These are phyloP conservation scores for Solanum aculeatissimum DNA, from an alignment of 305 asterid genomes.

Conservation along the genomic window DNA sequence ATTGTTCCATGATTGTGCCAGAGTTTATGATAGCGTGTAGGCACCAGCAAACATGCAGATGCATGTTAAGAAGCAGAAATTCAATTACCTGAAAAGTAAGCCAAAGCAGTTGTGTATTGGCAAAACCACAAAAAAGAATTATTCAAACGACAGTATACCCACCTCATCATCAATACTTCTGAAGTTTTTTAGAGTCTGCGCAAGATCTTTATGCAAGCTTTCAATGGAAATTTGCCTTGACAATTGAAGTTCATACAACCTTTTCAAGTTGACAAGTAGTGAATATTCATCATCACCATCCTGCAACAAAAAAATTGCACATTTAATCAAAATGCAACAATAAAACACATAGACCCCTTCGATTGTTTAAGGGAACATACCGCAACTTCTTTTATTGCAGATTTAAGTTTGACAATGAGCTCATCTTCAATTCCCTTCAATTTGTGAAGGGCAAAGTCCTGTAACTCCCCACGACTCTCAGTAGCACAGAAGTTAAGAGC, in stretches of 20 bases:
- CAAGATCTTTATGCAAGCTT: slow-evolving; percentile 58
- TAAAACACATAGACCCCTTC: neutral
- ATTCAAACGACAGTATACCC: neutral
- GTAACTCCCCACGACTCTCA: slow-evolving; percentile 82
- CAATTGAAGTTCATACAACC: slow-evolving; percentile 84
- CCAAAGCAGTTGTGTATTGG: slow-evolving; percentile 12
- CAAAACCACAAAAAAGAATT: slow-evolving; percentile 2
- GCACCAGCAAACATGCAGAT: slow-evolving; percentile 87
- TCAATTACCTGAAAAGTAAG: slow-evolving; percentile 47
- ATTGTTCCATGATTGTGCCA: slow-evolving; percentile 59
- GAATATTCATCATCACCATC: slow-evolving; percentile 91
- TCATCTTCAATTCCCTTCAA: slow-evolving; percentile 76
- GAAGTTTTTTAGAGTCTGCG: slow-evolving; percentile 48
- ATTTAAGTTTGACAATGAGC: slow-evolving; percentile 57
- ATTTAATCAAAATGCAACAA: slow-evolving; percentile 11
- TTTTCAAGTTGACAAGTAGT: slow-evolving; percentile 77
- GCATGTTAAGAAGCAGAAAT: slow-evolving; percentile 91
- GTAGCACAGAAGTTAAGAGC: slow-evolving; percentile 77
- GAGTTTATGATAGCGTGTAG: slow-evolving; percentile 48
- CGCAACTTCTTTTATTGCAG: slow-evolving; percentile 74
- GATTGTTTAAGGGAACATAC: slow-evolving; percentile 22
- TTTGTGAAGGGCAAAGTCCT: slow-evolving; percentile 67
- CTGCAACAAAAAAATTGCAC: slow-evolving; percentile 37
- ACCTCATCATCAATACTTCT: slow-evolving; percentile 87
- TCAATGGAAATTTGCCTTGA: slow-evolving; percentile 51